Percentiles rank a stretch among this genome's conserved stretches.
Conservation (phyloP, 208 protist genomes). For the Polymyxa betae region DNA sequence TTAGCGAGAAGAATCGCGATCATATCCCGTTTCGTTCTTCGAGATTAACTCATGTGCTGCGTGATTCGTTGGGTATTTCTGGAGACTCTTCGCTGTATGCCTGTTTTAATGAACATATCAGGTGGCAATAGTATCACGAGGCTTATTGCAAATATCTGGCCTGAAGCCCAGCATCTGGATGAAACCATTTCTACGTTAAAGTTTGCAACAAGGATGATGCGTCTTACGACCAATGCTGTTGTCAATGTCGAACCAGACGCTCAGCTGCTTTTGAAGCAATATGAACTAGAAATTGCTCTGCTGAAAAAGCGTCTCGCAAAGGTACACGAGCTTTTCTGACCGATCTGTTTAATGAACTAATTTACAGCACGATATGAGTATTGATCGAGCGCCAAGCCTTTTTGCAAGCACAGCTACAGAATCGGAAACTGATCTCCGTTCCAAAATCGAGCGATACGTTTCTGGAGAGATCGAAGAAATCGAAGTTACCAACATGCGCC, state of each 20-base stretch:
- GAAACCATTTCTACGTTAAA: slow-evolving; percentile 82
- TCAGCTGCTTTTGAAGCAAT: slow-evolving; percentile 64
- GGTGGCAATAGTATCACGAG: slow-evolving; percentile 77
- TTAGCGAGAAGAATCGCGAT: slow-evolving; percentile 54
- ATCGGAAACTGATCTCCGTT: background rate
- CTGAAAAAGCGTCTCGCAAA: slow-evolving; percentile 85
- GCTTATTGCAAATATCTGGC: slow-evolving; percentile 84
- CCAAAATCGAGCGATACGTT: slow-evolving; percentile 38
- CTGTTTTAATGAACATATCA: background rate
- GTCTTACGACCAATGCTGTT: slow-evolving; percentile 77
- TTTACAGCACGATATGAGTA: slow-evolving; percentile 51
- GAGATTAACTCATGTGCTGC: slow-evolving; percentile 88
- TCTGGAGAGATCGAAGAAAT: background rate
- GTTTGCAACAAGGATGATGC: slow-evolving; percentile 83
- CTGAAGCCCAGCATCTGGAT: slow-evolving; percentile 71
- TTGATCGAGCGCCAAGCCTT: background rate
- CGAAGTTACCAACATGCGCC: slow-evolving; percentile 47
- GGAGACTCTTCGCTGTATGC: background rate
- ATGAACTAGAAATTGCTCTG: slow-evolving; percentile 75
- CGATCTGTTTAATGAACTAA: background rate
- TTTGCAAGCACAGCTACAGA: too few relatives aligned
- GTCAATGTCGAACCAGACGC: slow-evolving; percentile 78
- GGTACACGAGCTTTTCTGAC: background rate
- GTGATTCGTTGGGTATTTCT: slow-evolving; percentile 67
- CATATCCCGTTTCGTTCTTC: slow-evolving; percentile 91